phyloP scores from a whole-genome alignment of 2,329 filamentous ascomycete genomes.

The Aspergillus udagawae region DNA sequence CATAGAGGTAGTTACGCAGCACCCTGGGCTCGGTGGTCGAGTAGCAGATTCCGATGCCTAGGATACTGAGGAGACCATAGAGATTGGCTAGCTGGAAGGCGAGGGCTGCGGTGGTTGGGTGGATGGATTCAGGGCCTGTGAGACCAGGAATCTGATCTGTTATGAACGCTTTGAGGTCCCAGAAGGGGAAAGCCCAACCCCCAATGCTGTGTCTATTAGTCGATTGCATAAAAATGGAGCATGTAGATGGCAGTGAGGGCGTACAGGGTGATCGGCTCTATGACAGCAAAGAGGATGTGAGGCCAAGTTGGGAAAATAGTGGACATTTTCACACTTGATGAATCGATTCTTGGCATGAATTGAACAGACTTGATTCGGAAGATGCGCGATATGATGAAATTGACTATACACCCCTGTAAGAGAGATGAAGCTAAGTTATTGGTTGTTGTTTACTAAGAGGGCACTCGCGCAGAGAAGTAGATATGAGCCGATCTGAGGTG shows the following conservation, averaged over 20 bases:
- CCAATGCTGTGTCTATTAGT: conserved; percentile 47
- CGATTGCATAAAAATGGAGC: conserved; percentile 7
- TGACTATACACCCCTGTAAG: background rate
- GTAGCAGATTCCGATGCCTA: conserved; percentile 62
- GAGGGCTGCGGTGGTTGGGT: conserved; percentile 50
- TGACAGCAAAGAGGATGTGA: conserved; percentile 61
- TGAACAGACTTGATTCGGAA: background rate
- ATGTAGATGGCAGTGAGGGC: conserved; percentile 18
- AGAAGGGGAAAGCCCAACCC: conserved; percentile 55
- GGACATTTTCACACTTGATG: conserved; percentile 7
- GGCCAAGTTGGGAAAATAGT: conserved; percentile 61
- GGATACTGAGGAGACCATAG: conserved; percentile 62
- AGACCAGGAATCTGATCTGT: conserved; percentile 54
- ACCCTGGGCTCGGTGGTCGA: conserved; percentile 63
- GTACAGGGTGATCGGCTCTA: conserved; percentile 68
- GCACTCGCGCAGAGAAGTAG: background rate
- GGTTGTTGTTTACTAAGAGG: background rate
- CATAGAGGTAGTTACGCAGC: conserved; percentile 63
- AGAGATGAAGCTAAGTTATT: background rate
- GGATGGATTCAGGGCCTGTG: conserved; percentile 24
- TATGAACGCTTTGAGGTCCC: conserved; percentile 60
- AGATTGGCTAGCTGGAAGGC: conserved; percentile 66
- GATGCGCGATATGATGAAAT: background rate
- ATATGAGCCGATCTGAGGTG: background rate
- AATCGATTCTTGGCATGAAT: background rate